Conservation (phyloP, 345 rosid species). For the Nasturtium officinale region DNA sequence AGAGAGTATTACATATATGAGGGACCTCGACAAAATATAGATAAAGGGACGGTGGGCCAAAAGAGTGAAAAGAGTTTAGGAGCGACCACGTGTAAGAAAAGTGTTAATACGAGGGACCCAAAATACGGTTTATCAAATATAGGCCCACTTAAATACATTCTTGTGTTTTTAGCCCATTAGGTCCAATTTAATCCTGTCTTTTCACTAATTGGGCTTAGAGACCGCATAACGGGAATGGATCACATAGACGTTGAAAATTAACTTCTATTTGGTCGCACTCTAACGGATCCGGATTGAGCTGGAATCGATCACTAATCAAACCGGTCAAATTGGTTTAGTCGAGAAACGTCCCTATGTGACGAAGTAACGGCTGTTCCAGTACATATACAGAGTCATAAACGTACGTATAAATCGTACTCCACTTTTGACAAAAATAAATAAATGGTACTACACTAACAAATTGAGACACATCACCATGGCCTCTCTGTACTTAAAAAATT, state of each 20-base stretch:
- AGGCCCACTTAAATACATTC: neutral
- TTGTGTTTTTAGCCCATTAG: neutral
- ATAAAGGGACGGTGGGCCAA: neutral
- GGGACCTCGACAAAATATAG: neutral
- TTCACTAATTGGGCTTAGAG: neutral
- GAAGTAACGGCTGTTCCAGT: conserved; percentile 27
- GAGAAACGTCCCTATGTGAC: conserved; percentile 4
- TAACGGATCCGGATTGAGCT: conserved; percentile 11
- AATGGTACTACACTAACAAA: conserved; percentile 37
- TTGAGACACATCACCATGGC: conserved; percentile 27
- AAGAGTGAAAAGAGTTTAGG: neutral
- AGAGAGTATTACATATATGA: neutral
- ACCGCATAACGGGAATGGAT: neutral
- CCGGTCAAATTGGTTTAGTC: conserved; percentile 1
- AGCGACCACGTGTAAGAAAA: neutral
- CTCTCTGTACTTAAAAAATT: conserved; percentile 19
- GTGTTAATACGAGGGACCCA: neutral
- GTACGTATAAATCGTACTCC: conserved; percentile 33
- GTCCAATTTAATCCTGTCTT: neutral
- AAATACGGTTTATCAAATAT: neutral
- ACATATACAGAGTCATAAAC: too few species aligned
- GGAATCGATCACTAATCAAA: neutral
- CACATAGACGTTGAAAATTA: too few species aligned
- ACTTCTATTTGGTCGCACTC: conserved; percentile 4
- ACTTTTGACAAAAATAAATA: too few species aligned